A percentile compares a stretch with the other conserved stretches of the same genome.
Conservation (phyloP, 805 yeast species). For the Lachancea sp. region DNA sequence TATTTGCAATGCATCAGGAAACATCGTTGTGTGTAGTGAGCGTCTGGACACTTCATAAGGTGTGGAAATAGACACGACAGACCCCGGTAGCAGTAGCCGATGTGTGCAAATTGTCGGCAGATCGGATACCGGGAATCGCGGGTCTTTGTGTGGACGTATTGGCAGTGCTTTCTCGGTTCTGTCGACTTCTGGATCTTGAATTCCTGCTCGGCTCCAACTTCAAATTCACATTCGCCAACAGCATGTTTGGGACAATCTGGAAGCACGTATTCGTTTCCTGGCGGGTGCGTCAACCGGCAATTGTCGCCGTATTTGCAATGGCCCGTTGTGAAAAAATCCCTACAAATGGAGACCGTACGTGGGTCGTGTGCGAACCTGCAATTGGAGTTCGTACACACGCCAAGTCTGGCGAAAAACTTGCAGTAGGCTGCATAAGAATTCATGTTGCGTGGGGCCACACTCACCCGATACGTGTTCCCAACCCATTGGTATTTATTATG, state of each 20-base stretch:
- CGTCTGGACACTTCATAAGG: conserved; percentile 10
- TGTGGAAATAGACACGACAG: conserved; percentile 10
- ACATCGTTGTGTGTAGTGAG: conserved; percentile 1
- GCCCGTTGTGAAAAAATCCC: conserved; percentile 1
- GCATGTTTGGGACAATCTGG: conserved; percentile 6
- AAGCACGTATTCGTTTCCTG: conserved; percentile 5
- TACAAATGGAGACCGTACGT: conserved; percentile 7
- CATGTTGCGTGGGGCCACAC: neutral
- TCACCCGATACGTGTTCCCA: neutral
- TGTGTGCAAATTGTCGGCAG: conserved; percentile 11
- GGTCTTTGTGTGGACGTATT: conserved; percentile 5
- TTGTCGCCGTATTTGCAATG: conserved; percentile 9
- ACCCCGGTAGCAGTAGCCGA: conserved; percentile 12
- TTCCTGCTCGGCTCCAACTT: conserved; percentile 5
- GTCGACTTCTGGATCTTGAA: no score
- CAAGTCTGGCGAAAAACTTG: conserved; percentile 7
- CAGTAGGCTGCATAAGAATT: conserved; percentile 8
- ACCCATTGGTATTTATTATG: conserved; percentile 2
- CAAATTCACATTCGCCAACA: conserved; percentile 2
- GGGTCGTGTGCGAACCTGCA: conserved; percentile 11
- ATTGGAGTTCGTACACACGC: conserved; percentile 8
- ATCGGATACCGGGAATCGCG: conserved; percentile 4
- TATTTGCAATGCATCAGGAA: conserved; percentile 6
- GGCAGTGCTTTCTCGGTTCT: no score
- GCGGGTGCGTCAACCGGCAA: conserved; percentile 7